Base-by-base conservation (phyloP, 805 yeast species). In the Vanderwaltozyma verrucispora region DNA sequence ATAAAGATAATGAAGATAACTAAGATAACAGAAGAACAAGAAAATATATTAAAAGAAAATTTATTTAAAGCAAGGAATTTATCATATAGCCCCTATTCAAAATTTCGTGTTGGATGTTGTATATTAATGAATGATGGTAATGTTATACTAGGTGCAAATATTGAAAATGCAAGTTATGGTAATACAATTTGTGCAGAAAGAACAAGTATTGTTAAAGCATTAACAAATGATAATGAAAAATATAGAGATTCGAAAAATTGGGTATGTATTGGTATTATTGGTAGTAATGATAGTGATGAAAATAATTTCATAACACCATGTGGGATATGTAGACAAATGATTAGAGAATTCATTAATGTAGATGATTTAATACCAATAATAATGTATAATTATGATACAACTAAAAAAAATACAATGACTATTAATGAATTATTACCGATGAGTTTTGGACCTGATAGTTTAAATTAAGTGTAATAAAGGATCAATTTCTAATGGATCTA, bases 141-240 rank as follows among this genome's bases (percentile, higher is more conserved):
- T 15, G 65, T 54, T 30, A 61, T 80, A 18, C 52, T 61, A 11
- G 98, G 97, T 4, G 94, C 94, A 29, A 89, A 89, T 48, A 77
- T 92, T 20, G 98, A 89, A 56, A 92, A 89, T 56, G 97, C 96
- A 3, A 76, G 92, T 34, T 88, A 83, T 53, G 94, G 85, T 1
- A 88, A 75, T 2, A 69, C 77, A 1, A 72, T 80, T 18, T 82
- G 94, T 55, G 94, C 94, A 0, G 94, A 82, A 50, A 63, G 87
- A 29, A 69, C 80, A 1, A 77, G 89, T 0, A 65, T 79, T 2
- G 67, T 70, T 11, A 68, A 70, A 30, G 80, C 83, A 0, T 68
- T 76, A 6, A 66, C 68, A 18, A 40, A 38, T 4, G 28, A 32
- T 15, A 15, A 20, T 9, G 13, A 15, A 10, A n/a, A 19, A 3